These are phyloP conservation scores for Leccinellum luteum DNA, from an alignment of 768 basidiomycete species.

Conservation along the genomic window DNA sequence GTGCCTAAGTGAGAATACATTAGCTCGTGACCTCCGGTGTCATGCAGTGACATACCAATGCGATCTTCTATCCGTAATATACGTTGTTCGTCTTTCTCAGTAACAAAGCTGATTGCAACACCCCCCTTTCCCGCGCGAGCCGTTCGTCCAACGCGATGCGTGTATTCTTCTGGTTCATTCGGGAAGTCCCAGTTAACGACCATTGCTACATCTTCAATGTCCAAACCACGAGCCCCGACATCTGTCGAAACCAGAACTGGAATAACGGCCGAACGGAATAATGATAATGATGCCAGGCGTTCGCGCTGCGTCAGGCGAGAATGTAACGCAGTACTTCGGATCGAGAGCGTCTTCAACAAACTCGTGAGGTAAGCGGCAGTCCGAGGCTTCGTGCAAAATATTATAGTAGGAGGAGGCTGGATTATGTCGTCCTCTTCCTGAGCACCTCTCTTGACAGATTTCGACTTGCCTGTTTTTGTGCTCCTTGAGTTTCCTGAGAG, in stretches of 20 bases:
- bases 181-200: slow-evolving; percentile 99
- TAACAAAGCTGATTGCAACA: slow-evolving; percentile 90
- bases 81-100: slow-evolving; percentile 86
- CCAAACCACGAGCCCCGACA: slow-evolving; percentile 91
- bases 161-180: slow-evolving; percentile 86
- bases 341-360: slow-evolving; percentile 71
- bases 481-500: slow-evolving; percentile 15
- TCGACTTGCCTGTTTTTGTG: slow-evolving; percentile 35
- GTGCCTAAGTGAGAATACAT: slow-evolving; percentile 47
- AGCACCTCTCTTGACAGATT: slow-evolving; percentile 29
- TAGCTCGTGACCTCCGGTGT: neutral
- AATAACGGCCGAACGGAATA: slow-evolving; percentile 83
- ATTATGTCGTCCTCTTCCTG: slow-evolving; percentile 49
- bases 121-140: slow-evolving; percentile 89
- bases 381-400: slow-evolving; percentile 83
- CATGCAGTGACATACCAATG: slow-evolving; percentile 59
- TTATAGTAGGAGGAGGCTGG: slow-evolving; percentile 93
- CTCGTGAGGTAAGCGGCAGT: slow-evolving; percentile 88
- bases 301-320: slow-evolving; percentile 92
- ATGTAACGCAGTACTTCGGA: slow-evolving; percentile 88
- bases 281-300: slow-evolving; percentile 74
- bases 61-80: slow-evolving; percentile 81
- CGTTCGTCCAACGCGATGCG: slow-evolving; percentile 92
- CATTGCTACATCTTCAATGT: slow-evolving; percentile 94
- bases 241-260: slow-evolving; percentile 94